Percentiles rank a stretch among this genome's conserved stretches.
phyloP scores from a whole-genome alignment of 495 filamentous ascomycete genomes.

The Aeminium ludgeri region DNA sequence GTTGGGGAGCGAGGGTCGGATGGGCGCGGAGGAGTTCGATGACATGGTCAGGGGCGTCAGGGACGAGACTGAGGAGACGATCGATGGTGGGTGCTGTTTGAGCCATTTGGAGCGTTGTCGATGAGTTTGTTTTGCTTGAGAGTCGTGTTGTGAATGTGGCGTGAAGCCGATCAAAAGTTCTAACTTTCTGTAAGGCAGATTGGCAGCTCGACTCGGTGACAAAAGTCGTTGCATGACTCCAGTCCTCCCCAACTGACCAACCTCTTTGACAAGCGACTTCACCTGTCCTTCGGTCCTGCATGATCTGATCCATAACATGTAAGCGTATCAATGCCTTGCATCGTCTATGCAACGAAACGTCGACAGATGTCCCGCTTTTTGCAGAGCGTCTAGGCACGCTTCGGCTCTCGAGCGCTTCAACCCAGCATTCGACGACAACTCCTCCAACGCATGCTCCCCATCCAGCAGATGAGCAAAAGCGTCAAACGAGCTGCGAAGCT shows the following conservation, averaged over 20 bases:
- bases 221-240: no score
- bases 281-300: no score
- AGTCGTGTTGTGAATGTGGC: no score
- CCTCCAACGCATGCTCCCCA: constrained; percentile 70
- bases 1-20: constrained; percentile 21
- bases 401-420: constrained; percentile 72
- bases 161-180: no score
- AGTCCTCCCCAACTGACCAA: no score
- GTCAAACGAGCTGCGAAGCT: constrained; percentile 35
- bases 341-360: constrained; percentile 4
- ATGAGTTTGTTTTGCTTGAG: no score
- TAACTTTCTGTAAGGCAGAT: no score
- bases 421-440: constrained; percentile 63
- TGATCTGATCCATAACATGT: no score
- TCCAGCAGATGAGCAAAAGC: constrained; percentile 65
- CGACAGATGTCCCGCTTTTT: constrained; percentile 29
- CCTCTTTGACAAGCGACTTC: no score
- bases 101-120: not conserved
- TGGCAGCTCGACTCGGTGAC: no score
- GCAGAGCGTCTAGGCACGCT: constrained; percentile 46
- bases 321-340: no score
- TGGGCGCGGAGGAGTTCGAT: constrained; percentile 19
- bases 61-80: constrained; percentile 25
- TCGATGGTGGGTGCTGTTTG: constrained; percentile 19
- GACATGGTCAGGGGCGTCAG: constrained; percentile 20